Conservation (phyloP, 805 yeast species). For the Metschnikowia bowlesiae region DNA sequence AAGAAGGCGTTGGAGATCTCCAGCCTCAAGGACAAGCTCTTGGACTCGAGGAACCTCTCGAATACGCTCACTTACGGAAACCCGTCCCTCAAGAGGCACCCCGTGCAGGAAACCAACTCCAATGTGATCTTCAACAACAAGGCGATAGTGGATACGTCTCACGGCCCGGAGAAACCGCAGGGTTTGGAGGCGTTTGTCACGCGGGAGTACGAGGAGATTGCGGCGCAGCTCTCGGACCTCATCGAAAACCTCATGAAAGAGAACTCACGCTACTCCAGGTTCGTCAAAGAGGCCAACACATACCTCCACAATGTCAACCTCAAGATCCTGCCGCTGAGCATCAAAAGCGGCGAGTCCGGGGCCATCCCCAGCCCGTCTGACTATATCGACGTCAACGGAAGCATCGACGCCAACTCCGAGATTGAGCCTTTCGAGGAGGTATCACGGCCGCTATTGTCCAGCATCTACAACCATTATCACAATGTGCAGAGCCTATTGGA, state of each 20-base stretch:
- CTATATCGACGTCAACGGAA: constrained; percentile 23
- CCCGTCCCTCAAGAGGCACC: constrained; percentile 12
- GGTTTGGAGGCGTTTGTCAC: constrained; percentile 12
- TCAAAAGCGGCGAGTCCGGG: not conserved
- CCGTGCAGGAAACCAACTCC: constrained; percentile 4
- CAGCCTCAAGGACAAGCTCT: constrained; percentile 29
- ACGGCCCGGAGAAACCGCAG: constrained; percentile 7
- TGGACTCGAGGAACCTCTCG: constrained; percentile 31
- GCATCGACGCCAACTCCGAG: constrained; percentile 19
- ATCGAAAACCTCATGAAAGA: constrained; percentile 35
- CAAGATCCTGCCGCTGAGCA: constrained; percentile 19
- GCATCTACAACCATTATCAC: constrained; percentile 33
- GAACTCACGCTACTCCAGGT: constrained; percentile 32
- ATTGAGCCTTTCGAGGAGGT: constrained; percentile 34
- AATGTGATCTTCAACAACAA: constrained; percentile 17
- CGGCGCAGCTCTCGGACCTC: constrained; percentile 30
- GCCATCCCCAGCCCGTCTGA: constrained; percentile 28
- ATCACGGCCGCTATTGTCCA: constrained; percentile 32
- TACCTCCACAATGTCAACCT: constrained; percentile 27
- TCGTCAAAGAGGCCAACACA: constrained; percentile 24
- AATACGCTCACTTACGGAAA: constrained; percentile 26
- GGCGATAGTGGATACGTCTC: constrained; percentile 22
- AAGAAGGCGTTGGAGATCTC: constrained; percentile 30
- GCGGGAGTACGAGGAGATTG: constrained; percentile 29
- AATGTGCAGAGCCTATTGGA: constrained; percentile 19